phyloP scores from a whole-genome alignment of 768 basidiomycete species.

The Suillus clintonianus region DNA sequence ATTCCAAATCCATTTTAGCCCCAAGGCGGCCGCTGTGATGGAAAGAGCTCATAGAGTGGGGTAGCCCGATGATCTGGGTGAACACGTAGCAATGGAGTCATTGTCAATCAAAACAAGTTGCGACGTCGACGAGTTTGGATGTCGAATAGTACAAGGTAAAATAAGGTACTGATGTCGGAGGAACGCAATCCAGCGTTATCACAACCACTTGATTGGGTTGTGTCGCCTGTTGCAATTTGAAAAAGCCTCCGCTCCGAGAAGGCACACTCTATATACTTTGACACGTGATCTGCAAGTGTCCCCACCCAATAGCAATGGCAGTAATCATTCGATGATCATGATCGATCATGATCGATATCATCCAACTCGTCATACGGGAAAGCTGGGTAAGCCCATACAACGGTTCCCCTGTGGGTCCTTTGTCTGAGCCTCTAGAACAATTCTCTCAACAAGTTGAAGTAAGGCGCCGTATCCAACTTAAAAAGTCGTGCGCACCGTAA shows the following conservation, averaged over 20 bases:
- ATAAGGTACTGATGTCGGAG: neutral
- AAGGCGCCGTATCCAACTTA: neutral
- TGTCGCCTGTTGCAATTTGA: no score
- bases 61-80: no score
- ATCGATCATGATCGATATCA: no score
- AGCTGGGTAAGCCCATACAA: no score
- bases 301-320: no score
- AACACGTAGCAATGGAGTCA: neutral
- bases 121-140: neutral
- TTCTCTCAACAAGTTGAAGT: no score
- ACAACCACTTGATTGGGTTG: neutral
- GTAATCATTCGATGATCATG: no score
- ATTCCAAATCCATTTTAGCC: neutral
- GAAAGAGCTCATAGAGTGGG: neutral
- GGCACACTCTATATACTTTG: neutral
- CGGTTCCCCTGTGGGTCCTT: no score
- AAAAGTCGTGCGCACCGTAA: neutral
- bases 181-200: neutral
- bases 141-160: neutral
- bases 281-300: no score
- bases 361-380: no score
- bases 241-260: constrained; percentile 4
- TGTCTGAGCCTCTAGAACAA: no score
- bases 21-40: no score
- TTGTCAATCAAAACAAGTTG: neutral